Evolutionary conservation across 2,329 filamentous ascomycete species (phyloP).

Genomic region (Paraconiothyrium sp.): DNA sequence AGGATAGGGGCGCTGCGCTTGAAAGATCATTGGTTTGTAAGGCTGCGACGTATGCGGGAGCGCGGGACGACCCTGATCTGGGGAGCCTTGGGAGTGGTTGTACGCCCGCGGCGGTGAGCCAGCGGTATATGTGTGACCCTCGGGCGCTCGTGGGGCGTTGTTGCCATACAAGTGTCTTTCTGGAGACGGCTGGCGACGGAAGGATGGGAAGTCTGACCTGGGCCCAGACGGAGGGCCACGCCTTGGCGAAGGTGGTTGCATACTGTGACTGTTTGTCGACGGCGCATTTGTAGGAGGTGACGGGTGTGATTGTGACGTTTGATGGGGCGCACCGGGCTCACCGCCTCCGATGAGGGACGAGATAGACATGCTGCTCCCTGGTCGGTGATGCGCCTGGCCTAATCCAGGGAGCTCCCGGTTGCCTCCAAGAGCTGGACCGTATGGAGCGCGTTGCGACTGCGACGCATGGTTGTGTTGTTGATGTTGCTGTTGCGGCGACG

Average conservation of each 20-base stretch:
- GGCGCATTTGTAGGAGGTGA: constrained; percentile 54
- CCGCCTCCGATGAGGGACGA: constrained; percentile 73
- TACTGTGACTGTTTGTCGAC: constrained; percentile 50
- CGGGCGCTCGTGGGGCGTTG: constrained; percentile 37
- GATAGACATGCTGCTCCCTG: constrained; percentile 75
- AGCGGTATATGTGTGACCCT: constrained; percentile 38
- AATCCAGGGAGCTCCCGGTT: constrained; percentile 66
- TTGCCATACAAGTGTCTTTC: constrained; percentile 45
- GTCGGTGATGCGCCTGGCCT: constrained; percentile 63
- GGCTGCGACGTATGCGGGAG: constrained; percentile 42
- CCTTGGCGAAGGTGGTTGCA: constrained; percentile 59
- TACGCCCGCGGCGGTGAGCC: constrained; percentile 46
- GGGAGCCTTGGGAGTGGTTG: constrained; percentile 44
- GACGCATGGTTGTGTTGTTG: constrained; percentile 46
- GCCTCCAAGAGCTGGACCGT: constrained; percentile 54
- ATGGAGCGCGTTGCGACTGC: constrained; percentile 56
- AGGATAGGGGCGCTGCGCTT: constrained; percentile 43
- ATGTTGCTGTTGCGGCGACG: constrained; percentile 56
- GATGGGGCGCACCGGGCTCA: constrained; percentile 54
- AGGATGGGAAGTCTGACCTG: constrained; percentile 47
- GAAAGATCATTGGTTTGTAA: constrained; percentile 45
- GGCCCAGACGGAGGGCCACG: constrained; percentile 41
- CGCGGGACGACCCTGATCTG: constrained; percentile 45
- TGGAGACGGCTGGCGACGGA: constrained; percentile 49
- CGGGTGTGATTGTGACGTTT: constrained; percentile 57